phyloP scores from a whole-genome alignment of 768 basidiomycete species.

The Pleurotus eryngii region DNA sequence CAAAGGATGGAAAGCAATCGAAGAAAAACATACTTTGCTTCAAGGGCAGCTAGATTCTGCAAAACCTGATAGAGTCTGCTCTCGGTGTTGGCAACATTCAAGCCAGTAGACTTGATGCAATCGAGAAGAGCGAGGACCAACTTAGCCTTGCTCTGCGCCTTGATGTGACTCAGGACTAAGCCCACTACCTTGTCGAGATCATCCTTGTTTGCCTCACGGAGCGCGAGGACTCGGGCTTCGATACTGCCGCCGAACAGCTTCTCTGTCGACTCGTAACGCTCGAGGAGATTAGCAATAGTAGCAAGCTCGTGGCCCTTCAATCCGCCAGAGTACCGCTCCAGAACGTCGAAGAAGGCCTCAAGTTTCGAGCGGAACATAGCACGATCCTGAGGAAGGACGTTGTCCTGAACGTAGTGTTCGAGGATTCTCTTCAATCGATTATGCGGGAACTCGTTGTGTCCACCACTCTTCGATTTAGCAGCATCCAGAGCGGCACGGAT shows the following conservation, averaged over 20 bases:
- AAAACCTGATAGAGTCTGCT: conserved; percentile 72
- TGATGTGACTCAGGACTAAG: conserved; percentile 92
- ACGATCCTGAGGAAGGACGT: conserved; percentile 75
- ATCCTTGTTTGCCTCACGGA: conserved; percentile 92
- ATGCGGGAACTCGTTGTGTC: conserved; percentile 81
- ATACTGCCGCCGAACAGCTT: conserved; percentile 92
- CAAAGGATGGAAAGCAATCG: neutral
- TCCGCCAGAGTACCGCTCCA: conserved; percentile 79
- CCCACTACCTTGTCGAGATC: conserved; percentile 84
- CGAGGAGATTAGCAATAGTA: conserved; percentile 73
- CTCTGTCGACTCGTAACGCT: conserved; percentile 82
- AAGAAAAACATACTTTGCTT: conserved; percentile 66
- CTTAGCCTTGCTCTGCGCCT: conserved; percentile 89
- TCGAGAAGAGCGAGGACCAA: conserved; percentile 85
- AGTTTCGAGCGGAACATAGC: conserved; percentile 76
- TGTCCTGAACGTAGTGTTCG: conserved; percentile 82
- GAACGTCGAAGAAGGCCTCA: conserved; percentile 62
- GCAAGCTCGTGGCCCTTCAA: conserved; percentile 84
- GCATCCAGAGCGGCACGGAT: conserved; percentile 76
- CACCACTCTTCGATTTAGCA: conserved; percentile 68
- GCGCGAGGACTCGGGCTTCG: conserved; percentile 84
- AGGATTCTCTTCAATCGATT: conserved; percentile 80
- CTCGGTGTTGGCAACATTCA: conserved; percentile 75
- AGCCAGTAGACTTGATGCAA: conserved; percentile 77
- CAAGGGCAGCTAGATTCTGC: conserved; percentile 78